A percentile compares a stretch with the other conserved stretches of the same genome.
Conservation (phyloP, 148 eudicot species). For the Silene uniflora region DNA sequence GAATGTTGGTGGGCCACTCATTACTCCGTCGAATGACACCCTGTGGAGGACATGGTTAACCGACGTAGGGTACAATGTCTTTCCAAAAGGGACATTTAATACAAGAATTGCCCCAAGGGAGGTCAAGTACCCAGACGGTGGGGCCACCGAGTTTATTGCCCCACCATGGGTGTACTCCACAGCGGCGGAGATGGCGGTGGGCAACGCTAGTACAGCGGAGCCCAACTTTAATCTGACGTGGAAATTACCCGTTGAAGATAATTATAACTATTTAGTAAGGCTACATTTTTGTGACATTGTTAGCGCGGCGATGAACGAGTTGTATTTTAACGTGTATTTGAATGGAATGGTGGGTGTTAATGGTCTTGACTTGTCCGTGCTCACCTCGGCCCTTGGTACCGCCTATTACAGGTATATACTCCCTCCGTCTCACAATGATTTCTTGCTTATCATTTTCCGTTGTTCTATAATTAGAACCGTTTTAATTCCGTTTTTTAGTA, state of each 20-base stretch:
- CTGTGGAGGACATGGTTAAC: constrained; percentile 50
- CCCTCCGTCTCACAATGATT: background rate
- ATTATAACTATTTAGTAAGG: constrained; percentile 48
- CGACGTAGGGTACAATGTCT: constrained; percentile 32
- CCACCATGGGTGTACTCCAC: constrained; percentile 53
- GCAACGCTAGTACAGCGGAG: constrained; percentile 24
- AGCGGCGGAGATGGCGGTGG: constrained; percentile 38
- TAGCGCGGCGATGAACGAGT: constrained; percentile 35
- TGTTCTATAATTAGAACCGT: too few relatives aligned
- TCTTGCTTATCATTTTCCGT: too few relatives aligned
- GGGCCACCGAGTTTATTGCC: constrained; percentile 45
- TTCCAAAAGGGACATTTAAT: constrained; percentile 38
- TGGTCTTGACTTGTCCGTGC: constrained; percentile 43
- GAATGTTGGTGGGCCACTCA: constrained; percentile 52
- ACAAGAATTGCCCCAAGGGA: constrained; percentile 27
- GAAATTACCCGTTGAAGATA: constrained; percentile 47
- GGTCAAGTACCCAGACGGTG: constrained; percentile 41
- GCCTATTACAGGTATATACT: constrained; percentile 40
- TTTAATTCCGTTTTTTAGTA: too few relatives aligned
- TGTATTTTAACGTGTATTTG: constrained; percentile 53
- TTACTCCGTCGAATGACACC: constrained; percentile 51
- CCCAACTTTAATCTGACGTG: constrained; percentile 54
- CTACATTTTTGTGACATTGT: constrained; percentile 67
- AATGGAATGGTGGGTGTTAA: constrained; percentile 44
- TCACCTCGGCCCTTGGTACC: constrained; percentile 38